phyloP scores from a whole-genome alignment of 768 basidiomycete genomes.

The Suillus discolor region DNA sequence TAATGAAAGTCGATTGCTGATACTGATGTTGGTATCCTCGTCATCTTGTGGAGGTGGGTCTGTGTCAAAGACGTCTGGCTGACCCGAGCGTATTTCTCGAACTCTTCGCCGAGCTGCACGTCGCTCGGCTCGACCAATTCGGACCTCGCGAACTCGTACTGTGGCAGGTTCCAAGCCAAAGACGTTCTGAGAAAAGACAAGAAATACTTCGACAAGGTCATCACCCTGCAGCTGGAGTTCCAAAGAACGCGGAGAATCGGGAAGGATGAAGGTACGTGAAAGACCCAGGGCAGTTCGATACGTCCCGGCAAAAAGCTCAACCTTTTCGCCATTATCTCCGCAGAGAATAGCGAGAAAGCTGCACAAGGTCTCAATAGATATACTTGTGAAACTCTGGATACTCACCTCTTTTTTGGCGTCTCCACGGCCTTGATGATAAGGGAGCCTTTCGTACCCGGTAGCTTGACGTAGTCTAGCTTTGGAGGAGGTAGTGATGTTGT shows the following conservation, averaged over 20 bases:
- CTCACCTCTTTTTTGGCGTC: slow-evolving; percentile 84
- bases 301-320: slow-evolving; percentile 91
- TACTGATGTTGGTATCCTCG: slow-evolving; percentile 59
- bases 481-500: slow-evolving; percentile 62
- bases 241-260: slow-evolving; percentile 85
- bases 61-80: slow-evolving; percentile 45
- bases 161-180: slow-evolving; percentile 93
- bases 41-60: slow-evolving; percentile 48
- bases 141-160: slow-evolving; percentile 90
- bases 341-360: slow-evolving; percentile 94
- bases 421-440: slow-evolving; percentile 85
- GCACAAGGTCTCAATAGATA: slow-evolving; percentile 10
- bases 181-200: slow-evolving; percentile 89
- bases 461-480: slow-evolving; percentile 89
- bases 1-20: slow-evolving; percentile 60
- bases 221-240: slow-evolving; percentile 91
- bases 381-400: slow-evolving; percentile 10
- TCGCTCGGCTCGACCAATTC: slow-evolving; percentile 87
- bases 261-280: slow-evolving; percentile 91
- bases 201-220: slow-evolving; percentile 89
- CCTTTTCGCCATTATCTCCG: slow-evolving; percentile 90
- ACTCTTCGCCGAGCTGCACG: slow-evolving; percentile 81
- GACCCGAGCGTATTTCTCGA: slow-evolving; percentile 60
- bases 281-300: slow-evolving; percentile 87
- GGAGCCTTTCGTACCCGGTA: slow-evolving; percentile 88